Evolutionary conservation across 78 protist genomes (phyloP).

Genomic region (Dictyostelium brefeldianum): DNA sequence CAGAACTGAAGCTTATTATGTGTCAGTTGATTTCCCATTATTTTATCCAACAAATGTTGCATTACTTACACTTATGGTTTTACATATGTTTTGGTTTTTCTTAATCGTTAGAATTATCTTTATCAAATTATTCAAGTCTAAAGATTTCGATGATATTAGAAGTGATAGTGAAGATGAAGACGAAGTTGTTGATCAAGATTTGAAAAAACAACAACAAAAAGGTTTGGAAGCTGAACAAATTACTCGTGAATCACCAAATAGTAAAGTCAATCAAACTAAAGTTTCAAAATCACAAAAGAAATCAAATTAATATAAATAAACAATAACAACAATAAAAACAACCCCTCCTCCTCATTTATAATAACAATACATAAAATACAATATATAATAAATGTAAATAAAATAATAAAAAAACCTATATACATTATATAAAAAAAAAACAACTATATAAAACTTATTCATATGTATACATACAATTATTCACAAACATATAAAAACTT

Average conservation of each 20-base stretch:
- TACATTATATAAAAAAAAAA: not conserved
- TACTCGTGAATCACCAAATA: not conserved
- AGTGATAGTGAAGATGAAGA: conserved; percentile 75
- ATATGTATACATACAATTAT: too few species aligned
- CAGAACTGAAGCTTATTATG: conserved; percentile 74
- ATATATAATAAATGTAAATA: not conserved
- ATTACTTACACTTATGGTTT: not conserved
- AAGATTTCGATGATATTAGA: conserved; percentile 58
- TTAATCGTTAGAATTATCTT: conserved; percentile 35
- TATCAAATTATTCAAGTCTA: conserved; percentile 28
- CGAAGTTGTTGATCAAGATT: not conserved
- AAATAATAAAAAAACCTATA: not conserved
- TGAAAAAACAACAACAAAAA: conserved; percentile 1
- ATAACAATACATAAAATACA: not conserved
- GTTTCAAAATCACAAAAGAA: conserved; percentile 2
- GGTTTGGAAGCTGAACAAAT: conserved; percentile 23
- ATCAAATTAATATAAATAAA: not conserved
- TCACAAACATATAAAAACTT: too few species aligned
- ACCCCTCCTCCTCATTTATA: too few species aligned
- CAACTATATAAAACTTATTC: not conserved
- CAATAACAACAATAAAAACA: too few species aligned
- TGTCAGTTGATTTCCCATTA: conserved; percentile 62
- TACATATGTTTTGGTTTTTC: conserved; percentile 76
- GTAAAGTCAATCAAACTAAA: not conserved
- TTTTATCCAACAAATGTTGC: conserved; percentile 76